A percentile compares a stretch with the other conserved stretches of the same genome.
These are phyloP conservation scores for Cercospora beticola DNA, from an alignment of 2,329 filamentous ascomycete species.

Conservation along the genomic window DNA sequence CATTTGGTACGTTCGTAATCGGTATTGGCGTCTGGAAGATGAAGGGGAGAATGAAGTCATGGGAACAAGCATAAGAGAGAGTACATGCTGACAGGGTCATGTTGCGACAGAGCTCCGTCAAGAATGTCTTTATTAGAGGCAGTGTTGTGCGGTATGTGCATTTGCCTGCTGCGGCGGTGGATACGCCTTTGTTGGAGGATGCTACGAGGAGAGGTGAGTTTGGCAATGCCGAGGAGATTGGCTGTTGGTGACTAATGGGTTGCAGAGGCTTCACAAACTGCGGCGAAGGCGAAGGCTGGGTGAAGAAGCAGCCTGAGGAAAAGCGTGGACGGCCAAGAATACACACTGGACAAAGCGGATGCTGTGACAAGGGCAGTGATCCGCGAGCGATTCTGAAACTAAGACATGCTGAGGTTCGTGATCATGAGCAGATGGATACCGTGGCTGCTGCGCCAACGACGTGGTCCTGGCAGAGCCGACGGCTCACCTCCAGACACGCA, in stretches of 20 bases:
- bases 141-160: conserved; percentile 93
- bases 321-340: neutral
- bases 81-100: neutral
- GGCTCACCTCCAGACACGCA: neutral
- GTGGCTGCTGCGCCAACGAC: neutral
- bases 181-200: conserved; percentile 84
- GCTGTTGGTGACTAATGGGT: neutral
- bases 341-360: neutral
- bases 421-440: neutral
- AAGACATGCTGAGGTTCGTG: neutral
- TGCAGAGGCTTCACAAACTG: conserved; percentile 37
- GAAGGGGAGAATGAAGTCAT: neutral
- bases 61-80: neutral
- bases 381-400: neutral
- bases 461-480: neutral
- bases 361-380: neutral
- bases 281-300: conserved; percentile 38
- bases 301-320: conserved; percentile 1
- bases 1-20: conserved; percentile 65
- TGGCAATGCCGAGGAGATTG: neutral
- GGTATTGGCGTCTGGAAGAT: neutral
- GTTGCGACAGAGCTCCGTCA: conserved; percentile 66
- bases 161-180: conserved; percentile 76
- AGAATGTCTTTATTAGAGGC: conserved; percentile 93
- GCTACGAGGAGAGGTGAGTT: conserved; percentile 76